Conservation (phyloP, 2,329 filamentous ascomycete genomes). For the Scleromitrula shiraiana region DNA sequence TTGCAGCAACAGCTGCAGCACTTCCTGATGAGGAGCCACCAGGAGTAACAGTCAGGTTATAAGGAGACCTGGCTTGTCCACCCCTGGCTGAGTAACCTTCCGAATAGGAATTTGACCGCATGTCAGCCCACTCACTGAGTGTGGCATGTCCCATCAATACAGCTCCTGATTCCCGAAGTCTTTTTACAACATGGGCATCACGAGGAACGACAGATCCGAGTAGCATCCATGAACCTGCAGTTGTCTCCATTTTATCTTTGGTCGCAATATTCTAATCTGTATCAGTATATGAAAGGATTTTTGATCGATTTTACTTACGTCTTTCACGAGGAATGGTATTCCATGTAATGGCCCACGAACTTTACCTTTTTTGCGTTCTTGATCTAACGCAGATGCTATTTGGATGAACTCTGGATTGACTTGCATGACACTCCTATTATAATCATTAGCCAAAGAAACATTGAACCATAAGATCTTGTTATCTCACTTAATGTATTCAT, state of each 20-base stretch:
- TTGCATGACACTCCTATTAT: conserved; percentile 48
- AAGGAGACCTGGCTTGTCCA: conserved; percentile 56
- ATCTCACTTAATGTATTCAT: conserved; percentile 53
- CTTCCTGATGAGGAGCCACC: conserved; percentile 63
- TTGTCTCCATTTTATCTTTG: conserved; percentile 65
- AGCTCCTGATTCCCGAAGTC: conserved; percentile 52
- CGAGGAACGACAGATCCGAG: conserved; percentile 57
- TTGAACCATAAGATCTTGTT: too few relatives aligned
- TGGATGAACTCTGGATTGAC: conserved; percentile 57
- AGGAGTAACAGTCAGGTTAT: conserved; percentile 61
- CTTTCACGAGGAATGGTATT: conserved; percentile 68
- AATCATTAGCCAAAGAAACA: neutral
- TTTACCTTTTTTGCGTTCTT: conserved; percentile 47
- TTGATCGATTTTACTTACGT: conserved; percentile 29
- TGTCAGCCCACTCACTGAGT: conserved; percentile 67
- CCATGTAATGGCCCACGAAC: conserved; percentile 63
- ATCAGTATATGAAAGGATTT: neutral
- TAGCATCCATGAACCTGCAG: conserved; percentile 61
- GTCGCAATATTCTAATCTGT: conserved; percentile 47
- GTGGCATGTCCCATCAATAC: conserved; percentile 64
- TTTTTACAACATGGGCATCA: conserved; percentile 57
- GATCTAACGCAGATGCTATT: conserved; percentile 54
- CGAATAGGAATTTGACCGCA: conserved; percentile 59
- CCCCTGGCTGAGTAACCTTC: conserved; percentile 59
- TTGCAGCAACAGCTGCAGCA: conserved; percentile 55